These are phyloP conservation scores for Eragrostis tef DNA, from an alignment of 202 grass and related monocot species.

Conservation along the genomic window DNA sequence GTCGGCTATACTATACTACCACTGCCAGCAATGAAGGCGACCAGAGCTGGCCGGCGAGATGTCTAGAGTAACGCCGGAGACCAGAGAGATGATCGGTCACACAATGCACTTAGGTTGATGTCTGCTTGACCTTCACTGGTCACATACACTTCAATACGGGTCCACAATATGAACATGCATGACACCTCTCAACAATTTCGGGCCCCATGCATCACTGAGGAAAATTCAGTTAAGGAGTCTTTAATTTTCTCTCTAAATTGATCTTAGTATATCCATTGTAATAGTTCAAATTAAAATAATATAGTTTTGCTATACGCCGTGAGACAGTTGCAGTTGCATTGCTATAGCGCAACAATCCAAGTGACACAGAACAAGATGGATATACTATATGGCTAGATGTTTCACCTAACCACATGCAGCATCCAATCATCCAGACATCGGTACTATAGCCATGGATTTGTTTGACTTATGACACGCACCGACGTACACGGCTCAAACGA, in stretches of 20 bases:
- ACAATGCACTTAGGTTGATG: no score
- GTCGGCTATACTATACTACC: no score
- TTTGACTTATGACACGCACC: background rate
- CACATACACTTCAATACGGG: no score
- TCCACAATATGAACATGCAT: no score
- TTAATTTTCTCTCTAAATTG: background rate
- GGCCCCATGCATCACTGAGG: no score
- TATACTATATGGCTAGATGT: background rate
- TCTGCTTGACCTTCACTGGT: no score
- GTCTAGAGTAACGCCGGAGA: no score
- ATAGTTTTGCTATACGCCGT: no score
- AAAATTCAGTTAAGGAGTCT: background rate
- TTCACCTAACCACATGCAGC: constrained; percentile 5
- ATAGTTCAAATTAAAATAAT: background rate
- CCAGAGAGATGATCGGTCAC: no score
- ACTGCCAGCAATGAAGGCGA: no score
- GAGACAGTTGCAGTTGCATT: background rate
- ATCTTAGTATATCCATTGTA: background rate
- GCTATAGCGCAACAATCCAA: background rate
- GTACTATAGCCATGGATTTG: constrained; percentile 4
- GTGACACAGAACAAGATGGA: background rate
- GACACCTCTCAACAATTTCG: no score
- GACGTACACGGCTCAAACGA: constrained; percentile 1
- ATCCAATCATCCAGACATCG: constrained; percentile 9
- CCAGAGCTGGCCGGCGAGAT: no score